Percentiles rank a stretch among this genome's conserved stretches.
Conservation (phyloP, 2,329 filamentous ascomycete genomes). For the Ophiostoma tasmaniense region DNA sequence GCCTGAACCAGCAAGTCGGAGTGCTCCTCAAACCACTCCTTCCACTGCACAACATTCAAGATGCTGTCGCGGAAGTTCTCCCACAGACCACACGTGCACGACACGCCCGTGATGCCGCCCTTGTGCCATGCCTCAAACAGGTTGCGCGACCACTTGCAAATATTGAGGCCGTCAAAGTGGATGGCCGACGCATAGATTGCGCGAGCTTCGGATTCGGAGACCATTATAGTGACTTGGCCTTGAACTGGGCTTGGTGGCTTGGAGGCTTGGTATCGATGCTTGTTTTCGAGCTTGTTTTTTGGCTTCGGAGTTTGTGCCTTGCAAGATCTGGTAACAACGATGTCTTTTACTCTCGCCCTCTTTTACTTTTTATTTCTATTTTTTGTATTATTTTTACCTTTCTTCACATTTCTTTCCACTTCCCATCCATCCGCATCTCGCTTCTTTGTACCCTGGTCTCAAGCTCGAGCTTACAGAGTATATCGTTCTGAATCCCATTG, state of each 20-base stretch:
- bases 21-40: constrained; percentile 36
- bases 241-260: not conserved
- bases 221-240: constrained; percentile 25
- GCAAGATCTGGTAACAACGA: not conserved
- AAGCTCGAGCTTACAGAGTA: not conserved
- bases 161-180: constrained; percentile 35
- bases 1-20: constrained; percentile 32
- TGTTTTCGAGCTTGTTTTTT: not conserved
- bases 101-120: constrained; percentile 34
- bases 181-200: constrained; percentile 30
- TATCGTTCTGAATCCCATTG: not conserved
- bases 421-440: not conserved
- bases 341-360: not conserved
- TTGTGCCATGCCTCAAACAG: constrained; percentile 33
- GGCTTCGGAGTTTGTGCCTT: not conserved
- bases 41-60: constrained; percentile 34
- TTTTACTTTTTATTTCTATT: not conserved
- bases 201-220: constrained; percentile 30
- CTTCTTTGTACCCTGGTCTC: not conserved
- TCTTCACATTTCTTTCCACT: not conserved
- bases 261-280: not conserved
- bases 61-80: constrained; percentile 32
- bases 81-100: constrained; percentile 34
- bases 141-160: constrained; percentile 32
- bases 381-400: not conserved